Evolutionary conservation across 2,329 filamentous ascomycete species (phyloP).

Genomic region (Polytolypa hystricis): DNA sequence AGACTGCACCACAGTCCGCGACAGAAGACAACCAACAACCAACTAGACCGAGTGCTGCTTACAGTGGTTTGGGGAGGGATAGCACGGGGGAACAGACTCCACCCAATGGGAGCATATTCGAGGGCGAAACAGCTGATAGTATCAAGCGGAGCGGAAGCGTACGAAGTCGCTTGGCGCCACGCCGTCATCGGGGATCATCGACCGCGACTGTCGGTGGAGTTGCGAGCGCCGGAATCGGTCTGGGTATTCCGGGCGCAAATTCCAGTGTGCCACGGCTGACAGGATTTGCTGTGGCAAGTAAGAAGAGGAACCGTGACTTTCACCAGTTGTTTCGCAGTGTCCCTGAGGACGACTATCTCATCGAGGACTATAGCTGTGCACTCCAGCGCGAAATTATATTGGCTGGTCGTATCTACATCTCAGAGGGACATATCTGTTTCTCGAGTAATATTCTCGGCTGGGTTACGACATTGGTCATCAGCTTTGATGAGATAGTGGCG

Average conservation of each 20-base stretch:
- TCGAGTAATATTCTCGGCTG: constrained; percentile 98
- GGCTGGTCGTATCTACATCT: constrained; percentile 88
- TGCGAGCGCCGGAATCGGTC: constrained; percentile 55
- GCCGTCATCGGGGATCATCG: constrained; percentile 75
- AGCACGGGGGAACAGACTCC: constrained; percentile 52
- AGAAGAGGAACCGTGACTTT: constrained; percentile 92
- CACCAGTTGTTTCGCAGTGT: constrained; percentile 91
- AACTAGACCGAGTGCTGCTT: constrained; percentile 16
- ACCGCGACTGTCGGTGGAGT: constrained; percentile 62
- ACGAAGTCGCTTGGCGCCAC: constrained; percentile 50
- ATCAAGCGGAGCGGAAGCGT: constrained; percentile 57
- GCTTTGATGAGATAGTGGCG: constrained; percentile 93
- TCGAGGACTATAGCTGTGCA: constrained; percentile 96
- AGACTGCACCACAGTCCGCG: constrained; percentile 31
- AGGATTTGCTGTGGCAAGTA: constrained; percentile 90
- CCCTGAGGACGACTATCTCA: constrained; percentile 93
- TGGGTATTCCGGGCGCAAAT: constrained; percentile 52
- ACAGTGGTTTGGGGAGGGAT: constrained; percentile 15
- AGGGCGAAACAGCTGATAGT: constrained; percentile 45
- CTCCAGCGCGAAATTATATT: constrained; percentile 90
- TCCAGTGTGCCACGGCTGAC: constrained; percentile 64
- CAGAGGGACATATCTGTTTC: constrained; percentile 94
- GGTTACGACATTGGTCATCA: constrained; percentile 95
- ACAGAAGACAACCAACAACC: constrained; percentile 24
- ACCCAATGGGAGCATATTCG: constrained; percentile 52